Percentiles rank a stretch among this genome's conserved stretches.
These are phyloP conservation scores for Annulohypoxylon stygium DNA, from an alignment of 495 filamentous ascomycete genomes.

Conservation along the genomic window DNA sequence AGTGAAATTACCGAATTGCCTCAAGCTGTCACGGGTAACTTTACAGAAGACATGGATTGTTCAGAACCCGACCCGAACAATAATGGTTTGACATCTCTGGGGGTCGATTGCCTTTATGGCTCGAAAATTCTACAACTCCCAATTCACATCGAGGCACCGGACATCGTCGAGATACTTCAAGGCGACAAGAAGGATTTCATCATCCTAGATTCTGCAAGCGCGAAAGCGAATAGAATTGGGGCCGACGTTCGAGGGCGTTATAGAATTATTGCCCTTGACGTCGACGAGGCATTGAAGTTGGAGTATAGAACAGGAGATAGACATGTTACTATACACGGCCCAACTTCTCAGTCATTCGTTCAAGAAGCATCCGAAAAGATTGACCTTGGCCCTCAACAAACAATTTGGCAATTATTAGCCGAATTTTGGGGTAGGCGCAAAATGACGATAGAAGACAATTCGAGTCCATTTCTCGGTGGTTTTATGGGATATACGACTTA, in stretches of 20 bases:
- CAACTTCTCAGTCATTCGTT: constrained; percentile 5
- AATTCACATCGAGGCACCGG: constrained; percentile 56
- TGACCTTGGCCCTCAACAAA: constrained; percentile 52
- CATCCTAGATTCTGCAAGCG: constrained; percentile 68
- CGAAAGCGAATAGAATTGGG: constrained; percentile 51
- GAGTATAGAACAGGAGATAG: constrained; percentile 65
- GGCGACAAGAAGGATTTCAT: constrained; percentile 59
- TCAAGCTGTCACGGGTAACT: background rate
- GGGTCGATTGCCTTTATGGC: constrained; percentile 44
- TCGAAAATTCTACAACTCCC: constrained; percentile 52
- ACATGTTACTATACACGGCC: constrained; percentile 51
- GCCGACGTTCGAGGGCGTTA: constrained; percentile 69
- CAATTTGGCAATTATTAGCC: constrained; percentile 69
- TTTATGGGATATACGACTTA: constrained; percentile 93
- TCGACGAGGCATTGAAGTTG: constrained; percentile 64
- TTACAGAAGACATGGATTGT: background rate
- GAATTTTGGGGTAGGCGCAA: constrained; percentile 67
- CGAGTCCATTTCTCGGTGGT: constrained; percentile 84
- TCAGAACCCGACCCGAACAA: constrained; percentile 20
- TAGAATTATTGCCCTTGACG: constrained; percentile 75
- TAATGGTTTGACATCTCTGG: constrained; percentile 43
- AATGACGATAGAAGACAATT: constrained; percentile 52
- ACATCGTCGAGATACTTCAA: constrained; percentile 64
- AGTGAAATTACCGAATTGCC: constrained; percentile 44
- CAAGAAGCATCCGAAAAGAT: constrained; percentile 45